These are phyloP conservation scores for Fusarium coffeatum DNA, from an alignment of 2,329 filamentous ascomycete species.

Conservation along the genomic window DNA sequence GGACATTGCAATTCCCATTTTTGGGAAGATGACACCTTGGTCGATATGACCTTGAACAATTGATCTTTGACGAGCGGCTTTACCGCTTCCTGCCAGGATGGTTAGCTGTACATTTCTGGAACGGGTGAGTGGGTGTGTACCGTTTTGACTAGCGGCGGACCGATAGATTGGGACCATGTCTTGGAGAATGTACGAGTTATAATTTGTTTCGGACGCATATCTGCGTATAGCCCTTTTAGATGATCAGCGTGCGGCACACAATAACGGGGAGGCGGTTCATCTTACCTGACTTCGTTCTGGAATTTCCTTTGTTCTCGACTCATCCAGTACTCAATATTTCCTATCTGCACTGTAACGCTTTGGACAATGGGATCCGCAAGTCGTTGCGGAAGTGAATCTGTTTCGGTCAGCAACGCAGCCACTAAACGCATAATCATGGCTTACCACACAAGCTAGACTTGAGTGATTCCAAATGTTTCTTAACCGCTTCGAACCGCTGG, in stretches of 20 bases:
- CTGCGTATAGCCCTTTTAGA: slow-evolving; percentile 11
- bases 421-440: accelerated
- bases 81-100: not conserved
- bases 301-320: slow-evolving; percentile 2
- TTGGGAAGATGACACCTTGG: not conserved
- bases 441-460: slow-evolving; percentile 2
- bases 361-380: not conserved
- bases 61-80: not conserved
- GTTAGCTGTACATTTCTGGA: not conserved
- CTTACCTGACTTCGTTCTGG: slow-evolving; percentile 14
- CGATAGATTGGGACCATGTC: slow-evolving; percentile 28
- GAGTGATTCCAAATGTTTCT: not conserved
- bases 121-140: not conserved
- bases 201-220: slow-evolving; percentile 27
- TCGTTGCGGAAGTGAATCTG: not conserved
- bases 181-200: slow-evolving; percentile 27
- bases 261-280: too few relatives aligned
- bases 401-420: not conserved
- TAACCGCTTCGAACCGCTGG: not conserved
- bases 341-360: not conserved
- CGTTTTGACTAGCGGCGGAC: not conserved
- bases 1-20: not conserved
- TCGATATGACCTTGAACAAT: slow-evolving; percentile 12
- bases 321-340: slow-evolving; percentile 12
- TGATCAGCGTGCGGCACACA: not conserved